Percentiles rank a stretch among this genome's conserved stretches.
These are phyloP conservation scores for Clonostachys rhizophaga DNA, from an alignment of 2,329 filamentous ascomycete genomes.

Conservation along the genomic window DNA sequence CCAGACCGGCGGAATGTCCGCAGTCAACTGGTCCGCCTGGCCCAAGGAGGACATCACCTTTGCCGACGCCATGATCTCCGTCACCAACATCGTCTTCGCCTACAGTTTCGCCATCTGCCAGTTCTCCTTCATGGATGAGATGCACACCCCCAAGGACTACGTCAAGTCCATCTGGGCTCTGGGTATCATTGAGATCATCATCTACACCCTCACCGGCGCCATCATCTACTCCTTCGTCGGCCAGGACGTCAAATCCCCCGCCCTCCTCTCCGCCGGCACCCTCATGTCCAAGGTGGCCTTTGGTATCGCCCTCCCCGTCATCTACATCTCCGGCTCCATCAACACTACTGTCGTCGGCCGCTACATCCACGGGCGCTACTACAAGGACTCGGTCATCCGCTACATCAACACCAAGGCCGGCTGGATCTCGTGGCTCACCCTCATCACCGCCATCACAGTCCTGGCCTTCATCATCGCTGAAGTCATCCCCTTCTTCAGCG, in stretches of 20 bases:
- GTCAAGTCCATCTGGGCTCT: constrained; percentile 55
- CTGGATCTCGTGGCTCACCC: constrained; percentile 51
- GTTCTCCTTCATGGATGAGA: constrained; percentile 46
- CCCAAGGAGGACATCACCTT: constrained; percentile 40
- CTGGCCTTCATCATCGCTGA: constrained; percentile 68
- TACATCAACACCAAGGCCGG: constrained; percentile 43
- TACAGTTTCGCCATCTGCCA: constrained; percentile 54
- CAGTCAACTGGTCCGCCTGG: constrained; percentile 37
- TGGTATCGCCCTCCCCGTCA: constrained; percentile 66
- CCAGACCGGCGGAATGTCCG: constrained; percentile 19
- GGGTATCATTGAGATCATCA: constrained; percentile 54
- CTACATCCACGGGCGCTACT: constrained; percentile 40
- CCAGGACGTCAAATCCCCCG: constrained; percentile 57
- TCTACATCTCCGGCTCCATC: constrained; percentile 70
- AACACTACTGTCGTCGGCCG: constrained; percentile 46
- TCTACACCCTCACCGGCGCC: constrained; percentile 64
- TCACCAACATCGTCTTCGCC: constrained; percentile 68
- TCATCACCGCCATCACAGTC: constrained; percentile 55
- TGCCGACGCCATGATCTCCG: constrained; percentile 51
- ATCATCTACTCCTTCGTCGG: constrained; percentile 69
- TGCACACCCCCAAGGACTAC: constrained; percentile 42
- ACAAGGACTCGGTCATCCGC: constrained; percentile 32
- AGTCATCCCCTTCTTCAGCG: constrained; percentile 68
- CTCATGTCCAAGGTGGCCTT: constrained; percentile 63
- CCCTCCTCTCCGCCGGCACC: constrained; percentile 59